Base-by-base conservation (phyloP, 805 yeast genomes). In the Candida gorgasii region DNA sequence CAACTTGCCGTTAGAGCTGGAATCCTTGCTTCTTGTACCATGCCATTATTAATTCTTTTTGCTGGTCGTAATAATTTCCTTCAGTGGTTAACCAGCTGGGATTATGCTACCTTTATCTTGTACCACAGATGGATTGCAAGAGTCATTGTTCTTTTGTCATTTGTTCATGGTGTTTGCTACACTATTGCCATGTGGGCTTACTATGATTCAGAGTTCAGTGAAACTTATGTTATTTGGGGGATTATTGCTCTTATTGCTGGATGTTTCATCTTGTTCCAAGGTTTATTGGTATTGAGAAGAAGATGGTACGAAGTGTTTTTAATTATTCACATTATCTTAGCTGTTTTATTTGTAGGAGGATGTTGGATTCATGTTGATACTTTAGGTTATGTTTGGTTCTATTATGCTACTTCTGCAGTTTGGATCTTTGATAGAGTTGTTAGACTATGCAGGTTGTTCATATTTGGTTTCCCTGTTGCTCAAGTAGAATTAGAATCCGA, bases 61-160 rank as follows among this genome's bases (percentile, higher is more conserved):
- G 81, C 86, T 2, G 79, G 85, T 31, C 63, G 87, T 51, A 82
- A 82, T 59, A 82, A 82, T 53, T 57, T 83, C 37, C 57, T 82
- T 44, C 80, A 75, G 46, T 77, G 78, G 77, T 13, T 77, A 13
- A 78, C 87, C 1, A 76, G 83, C 18, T 78, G 84, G 83, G 65
- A 63, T 33, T 73, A 59, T 52, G 59, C 69, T 20, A 61, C 71
- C 2, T 73, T 69, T 51, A 62, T 72, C 24, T 47, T 63, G 12
- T 71, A 61, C 47, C 80, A 75, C 50, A 69, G 70, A 50, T 73
- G 77, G 75, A 57, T 65, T 28, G 74, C 74, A 4, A 54, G 74
- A 50, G 39, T 60, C 8, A 47, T 54, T 11, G 50, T 64, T 26
- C 32, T 51, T n/a, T 52, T 67, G 44, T 53, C 63, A 26, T 35